Percentiles rank a stretch among this genome's conserved stretches.
Conservation (phyloP, 352 stramenopile species). For the Pythium aristosporum region DNA sequence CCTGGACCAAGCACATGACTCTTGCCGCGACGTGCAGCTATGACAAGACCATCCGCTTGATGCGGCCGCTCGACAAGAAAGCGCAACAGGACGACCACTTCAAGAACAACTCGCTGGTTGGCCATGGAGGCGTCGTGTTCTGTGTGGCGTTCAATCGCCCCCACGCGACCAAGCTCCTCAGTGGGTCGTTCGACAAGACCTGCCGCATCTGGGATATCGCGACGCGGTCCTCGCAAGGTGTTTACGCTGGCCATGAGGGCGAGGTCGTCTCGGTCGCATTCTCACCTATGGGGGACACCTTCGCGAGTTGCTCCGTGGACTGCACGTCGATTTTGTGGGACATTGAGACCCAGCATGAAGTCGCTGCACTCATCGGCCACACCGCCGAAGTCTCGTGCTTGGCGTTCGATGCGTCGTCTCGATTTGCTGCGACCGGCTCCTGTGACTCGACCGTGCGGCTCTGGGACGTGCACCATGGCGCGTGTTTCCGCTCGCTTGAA, state of each 20-base stretch:
- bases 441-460: conserved; percentile 70
- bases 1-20: conserved; percentile 59
- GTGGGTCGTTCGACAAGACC: conserved; percentile 79
- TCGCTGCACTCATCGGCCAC: conserved; percentile 50
- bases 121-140: conserved; percentile 70
- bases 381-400: conserved; percentile 68
- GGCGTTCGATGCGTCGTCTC: conserved; percentile 45
- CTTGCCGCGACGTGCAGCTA: conserved; percentile 72
- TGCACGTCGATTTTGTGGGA: conserved; percentile 70
- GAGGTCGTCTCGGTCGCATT: conserved; percentile 62
- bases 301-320: conserved; percentile 76
- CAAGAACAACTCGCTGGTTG: conserved; percentile 37
- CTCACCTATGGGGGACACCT: conserved; percentile 32
- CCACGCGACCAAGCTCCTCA: conserved; percentile 49
- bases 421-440: conserved; percentile 56
- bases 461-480: conserved; percentile 69
- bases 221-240: conserved; percentile 29
- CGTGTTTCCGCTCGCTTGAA: conserved; percentile 71
- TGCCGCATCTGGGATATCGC: conserved; percentile 68
- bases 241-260: conserved; percentile 55
- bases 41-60: conserved; percentile 68
- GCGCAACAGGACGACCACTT: conserved; percentile 21
- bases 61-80: conserved; percentile 35
- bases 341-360: conserved; percentile 42
- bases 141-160: conserved; percentile 62